Evolutionary conservation across 2,329 filamentous ascomycete genomes (phyloP).

Genomic region (Lasiodiplodia theobromae): DNA sequence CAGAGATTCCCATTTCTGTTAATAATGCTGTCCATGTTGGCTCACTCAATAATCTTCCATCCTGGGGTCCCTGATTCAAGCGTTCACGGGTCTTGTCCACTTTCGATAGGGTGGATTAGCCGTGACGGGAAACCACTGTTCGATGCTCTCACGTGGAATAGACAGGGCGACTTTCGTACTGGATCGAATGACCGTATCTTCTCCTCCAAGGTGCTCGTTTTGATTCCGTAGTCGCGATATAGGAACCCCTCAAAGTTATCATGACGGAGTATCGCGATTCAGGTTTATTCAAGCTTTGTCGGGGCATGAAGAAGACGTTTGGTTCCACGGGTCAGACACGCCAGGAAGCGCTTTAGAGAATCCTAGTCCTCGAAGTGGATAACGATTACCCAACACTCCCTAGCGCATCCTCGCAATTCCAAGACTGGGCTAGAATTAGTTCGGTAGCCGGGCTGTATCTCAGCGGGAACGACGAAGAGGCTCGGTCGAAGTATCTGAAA

Average conservation of each 20-base stretch:
- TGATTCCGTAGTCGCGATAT: background rate
- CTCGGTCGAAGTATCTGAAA: background rate
- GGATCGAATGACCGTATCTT: background rate
- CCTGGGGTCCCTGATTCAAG: slow-evolving; percentile 25
- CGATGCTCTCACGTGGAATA: background rate
- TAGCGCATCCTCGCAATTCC: background rate
- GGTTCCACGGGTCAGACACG: background rate
- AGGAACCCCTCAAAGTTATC: background rate
- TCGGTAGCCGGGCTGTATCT: background rate
- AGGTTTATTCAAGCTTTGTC: background rate
- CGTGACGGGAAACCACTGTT: background rate
- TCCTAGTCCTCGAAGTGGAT: background rate
- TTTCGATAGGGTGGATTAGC: background rate
- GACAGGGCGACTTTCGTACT: background rate
- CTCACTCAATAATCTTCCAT: background rate
- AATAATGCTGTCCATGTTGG: background rate
- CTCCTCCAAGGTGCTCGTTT: background rate
- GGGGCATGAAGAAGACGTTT: background rate
- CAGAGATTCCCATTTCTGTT: background rate
- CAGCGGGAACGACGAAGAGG: background rate
- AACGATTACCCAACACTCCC: background rate
- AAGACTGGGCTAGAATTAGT: slow-evolving; percentile 4
- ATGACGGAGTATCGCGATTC: background rate
- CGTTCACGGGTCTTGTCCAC: background rate
- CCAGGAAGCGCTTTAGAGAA: background rate